A percentile compares a stretch with the other conserved stretches of the same genome.
These are phyloP conservation scores for Wickerhamiella lipophila DNA, from an alignment of 805 yeast species.

Conservation along the genomic window DNA sequence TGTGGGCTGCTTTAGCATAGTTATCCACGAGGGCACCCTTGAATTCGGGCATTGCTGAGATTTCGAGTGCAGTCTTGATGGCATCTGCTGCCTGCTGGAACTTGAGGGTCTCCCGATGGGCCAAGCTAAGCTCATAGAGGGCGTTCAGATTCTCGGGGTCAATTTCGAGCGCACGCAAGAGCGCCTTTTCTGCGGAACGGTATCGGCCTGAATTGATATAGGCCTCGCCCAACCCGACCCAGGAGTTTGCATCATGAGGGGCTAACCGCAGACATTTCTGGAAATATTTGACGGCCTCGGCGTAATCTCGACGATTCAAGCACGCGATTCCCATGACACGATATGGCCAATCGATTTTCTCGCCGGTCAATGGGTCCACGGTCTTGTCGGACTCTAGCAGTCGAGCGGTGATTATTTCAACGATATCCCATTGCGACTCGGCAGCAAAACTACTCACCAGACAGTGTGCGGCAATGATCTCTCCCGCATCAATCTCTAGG, in stretches of 20 bases:
- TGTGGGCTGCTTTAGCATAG: slow-evolving; percentile 34
- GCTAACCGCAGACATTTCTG: slow-evolving; percentile 70
- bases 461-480: slow-evolving; percentile 58
- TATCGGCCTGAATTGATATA: slow-evolving; percentile 72
- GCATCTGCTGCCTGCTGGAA: slow-evolving; percentile 42
- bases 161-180: slow-evolving; percentile 47
- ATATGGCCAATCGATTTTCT: slow-evolving; percentile 57
- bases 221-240: slow-evolving; percentile 97
- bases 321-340: slow-evolving; percentile 71
- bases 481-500: slow-evolving; percentile 70
- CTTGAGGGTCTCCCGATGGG: slow-evolving; percentile 50
- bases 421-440: slow-evolving; percentile 69
- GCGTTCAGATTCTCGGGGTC: slow-evolving; percentile 49
- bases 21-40: slow-evolving; percentile 39
- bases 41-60: slow-evolving; percentile 34
- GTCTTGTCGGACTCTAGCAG: slow-evolving; percentile 48
- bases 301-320: slow-evolving; percentile 56
- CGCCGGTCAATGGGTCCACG: slow-evolving; percentile 11
- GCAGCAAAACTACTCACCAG: slow-evolving; percentile 59
- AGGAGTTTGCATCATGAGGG: slow-evolving; percentile 58
- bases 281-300: slow-evolving; percentile 75
- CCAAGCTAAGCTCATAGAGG: slow-evolving; percentile 52
- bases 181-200: slow-evolving; percentile 78
- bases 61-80: slow-evolving; percentile 5
- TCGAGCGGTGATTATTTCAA: slow-evolving; percentile 56